These are phyloP conservation scores for Sporothrix sp. DNA, from an alignment of 2,329 filamentous ascomycete species.

Conservation along the genomic window DNA sequence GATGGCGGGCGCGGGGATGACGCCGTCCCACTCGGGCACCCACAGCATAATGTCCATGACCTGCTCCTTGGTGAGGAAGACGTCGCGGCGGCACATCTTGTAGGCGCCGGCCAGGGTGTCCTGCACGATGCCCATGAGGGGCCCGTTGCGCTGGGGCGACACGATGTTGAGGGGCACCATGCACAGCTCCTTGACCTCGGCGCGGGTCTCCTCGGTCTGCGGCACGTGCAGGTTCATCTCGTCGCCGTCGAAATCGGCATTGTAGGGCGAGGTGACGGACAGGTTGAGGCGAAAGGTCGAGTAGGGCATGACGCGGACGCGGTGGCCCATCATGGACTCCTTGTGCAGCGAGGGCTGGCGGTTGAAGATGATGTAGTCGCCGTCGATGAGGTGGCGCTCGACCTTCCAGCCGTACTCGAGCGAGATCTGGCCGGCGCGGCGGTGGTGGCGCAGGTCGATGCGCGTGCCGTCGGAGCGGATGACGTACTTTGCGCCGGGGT, in stretches of 20 bases:
- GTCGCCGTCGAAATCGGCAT: slow-evolving; percentile 99
- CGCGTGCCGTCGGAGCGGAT: slow-evolving; percentile 87
- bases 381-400: slow-evolving; percentile 89
- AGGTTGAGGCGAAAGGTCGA: slow-evolving; percentile 97
- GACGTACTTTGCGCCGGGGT: slow-evolving; percentile 94
- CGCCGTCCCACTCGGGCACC: slow-evolving; percentile 95
- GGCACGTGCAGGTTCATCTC: slow-evolving; percentile 99
- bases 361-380: slow-evolving; percentile 99
- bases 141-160: slow-evolving; percentile 91
- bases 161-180: slow-evolving; percentile 99
- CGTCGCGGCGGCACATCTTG: slow-evolving; percentile 89
- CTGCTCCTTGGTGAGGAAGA: slow-evolving; percentile 79
- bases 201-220: slow-evolving; percentile 91
- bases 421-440: slow-evolving; percentile 73
- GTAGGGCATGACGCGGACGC: slow-evolving; percentile 95
- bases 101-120: slow-evolving; percentile 94
- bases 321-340: slow-evolving; percentile 99
- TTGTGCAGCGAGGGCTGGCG: slow-evolving; percentile 98
- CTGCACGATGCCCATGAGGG: slow-evolving; percentile 98
- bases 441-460: slow-evolving; percentile 90
- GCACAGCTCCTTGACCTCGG: slow-evolving; percentile 87
- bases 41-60: slow-evolving; percentile 97
- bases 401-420: slow-evolving; percentile 98
- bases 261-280: slow-evolving; percentile 97
- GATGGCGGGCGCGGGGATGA: slow-evolving; percentile 89